Conservation (phyloP, 306 rosid species). For the Inga oerstediana region DNA sequence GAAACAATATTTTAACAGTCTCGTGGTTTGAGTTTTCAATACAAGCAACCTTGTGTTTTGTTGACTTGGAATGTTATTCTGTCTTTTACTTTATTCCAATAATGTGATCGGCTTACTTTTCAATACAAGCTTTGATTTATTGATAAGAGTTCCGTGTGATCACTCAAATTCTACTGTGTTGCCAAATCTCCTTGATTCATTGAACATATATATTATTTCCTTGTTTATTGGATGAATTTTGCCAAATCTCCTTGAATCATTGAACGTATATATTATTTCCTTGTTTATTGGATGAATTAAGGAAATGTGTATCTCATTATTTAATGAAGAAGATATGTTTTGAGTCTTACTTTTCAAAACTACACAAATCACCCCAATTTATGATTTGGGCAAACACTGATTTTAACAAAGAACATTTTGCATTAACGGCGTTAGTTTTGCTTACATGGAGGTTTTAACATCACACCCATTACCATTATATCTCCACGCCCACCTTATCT, state of each 20-base stretch:
- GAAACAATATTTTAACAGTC: not conserved
- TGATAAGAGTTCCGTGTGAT: not conserved
- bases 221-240: not conserved
- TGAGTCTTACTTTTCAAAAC: too few relatives aligned
- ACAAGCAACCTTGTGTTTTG: not conserved
- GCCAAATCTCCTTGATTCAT: not conserved
- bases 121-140: not conserved
- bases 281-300: not conserved
- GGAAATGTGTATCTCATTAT: not conserved
- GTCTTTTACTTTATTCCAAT: not conserved
- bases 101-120: not conserved
- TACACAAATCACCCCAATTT: too few relatives aligned
- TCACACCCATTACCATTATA: too few relatives aligned
- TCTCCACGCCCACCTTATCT: too few relatives aligned
- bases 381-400: too few relatives aligned
- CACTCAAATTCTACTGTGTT: not conserved
- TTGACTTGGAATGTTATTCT: not conserved
- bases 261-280: not conserved
- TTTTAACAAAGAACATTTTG: too few relatives aligned
- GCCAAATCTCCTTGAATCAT: not conserved
- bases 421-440: too few relatives aligned
- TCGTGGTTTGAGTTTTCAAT: not conserved
- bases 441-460: too few relatives aligned
- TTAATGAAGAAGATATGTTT: not conserved
- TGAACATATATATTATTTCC: not conserved